Conservation (phyloP, 2,329 filamentous ascomycete genomes). For the Colletotrichum musae region DNA sequence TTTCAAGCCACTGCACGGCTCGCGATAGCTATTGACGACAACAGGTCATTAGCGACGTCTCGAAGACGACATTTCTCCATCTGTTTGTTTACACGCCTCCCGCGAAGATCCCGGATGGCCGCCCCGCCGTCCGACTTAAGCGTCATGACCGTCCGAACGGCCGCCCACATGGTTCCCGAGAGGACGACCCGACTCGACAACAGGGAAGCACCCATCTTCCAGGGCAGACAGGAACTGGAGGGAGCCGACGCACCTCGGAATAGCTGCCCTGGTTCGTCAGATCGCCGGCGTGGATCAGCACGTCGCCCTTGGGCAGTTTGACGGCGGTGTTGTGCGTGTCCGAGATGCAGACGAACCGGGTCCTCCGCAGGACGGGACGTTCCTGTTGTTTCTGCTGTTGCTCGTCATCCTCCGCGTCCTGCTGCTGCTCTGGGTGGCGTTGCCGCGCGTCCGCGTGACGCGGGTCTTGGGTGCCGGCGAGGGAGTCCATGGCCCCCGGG, state of each 20-base stretch:
- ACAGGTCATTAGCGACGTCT: neutral
- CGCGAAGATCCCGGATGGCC: constrained; percentile 23
- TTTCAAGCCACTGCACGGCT: constrained; percentile 77
- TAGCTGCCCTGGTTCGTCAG: constrained; percentile 80
- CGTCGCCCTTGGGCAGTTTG: constrained; percentile 78
- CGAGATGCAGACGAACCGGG: constrained; percentile 81
- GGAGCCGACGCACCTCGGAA: constrained; percentile 60
- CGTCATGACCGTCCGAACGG: constrained; percentile 21
- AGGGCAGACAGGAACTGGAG: neutral
- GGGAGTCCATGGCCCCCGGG: constrained; percentile 25
- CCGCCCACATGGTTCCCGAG: constrained; percentile 21
- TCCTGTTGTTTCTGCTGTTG: neutral
- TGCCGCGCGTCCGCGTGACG: neutral
- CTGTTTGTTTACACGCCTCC: constrained; percentile 11
- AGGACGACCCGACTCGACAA: neutral
- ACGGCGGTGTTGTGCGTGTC: constrained; percentile 80
- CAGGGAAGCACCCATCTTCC: constrained; percentile 13
- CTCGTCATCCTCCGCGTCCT: too few relatives aligned
- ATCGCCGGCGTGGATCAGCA: constrained; percentile 83
- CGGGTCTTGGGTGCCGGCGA: constrained; percentile 1
- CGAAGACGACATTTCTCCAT: neutral
- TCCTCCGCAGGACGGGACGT: constrained; percentile 55
- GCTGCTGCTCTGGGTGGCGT: neutral
- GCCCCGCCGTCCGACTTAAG: constrained; percentile 12
- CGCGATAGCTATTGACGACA: constrained; percentile 63